These are phyloP conservation scores for Stramenopiles sp. DNA, from an alignment of 352 stramenopile species.

Conservation along the genomic window DNA sequence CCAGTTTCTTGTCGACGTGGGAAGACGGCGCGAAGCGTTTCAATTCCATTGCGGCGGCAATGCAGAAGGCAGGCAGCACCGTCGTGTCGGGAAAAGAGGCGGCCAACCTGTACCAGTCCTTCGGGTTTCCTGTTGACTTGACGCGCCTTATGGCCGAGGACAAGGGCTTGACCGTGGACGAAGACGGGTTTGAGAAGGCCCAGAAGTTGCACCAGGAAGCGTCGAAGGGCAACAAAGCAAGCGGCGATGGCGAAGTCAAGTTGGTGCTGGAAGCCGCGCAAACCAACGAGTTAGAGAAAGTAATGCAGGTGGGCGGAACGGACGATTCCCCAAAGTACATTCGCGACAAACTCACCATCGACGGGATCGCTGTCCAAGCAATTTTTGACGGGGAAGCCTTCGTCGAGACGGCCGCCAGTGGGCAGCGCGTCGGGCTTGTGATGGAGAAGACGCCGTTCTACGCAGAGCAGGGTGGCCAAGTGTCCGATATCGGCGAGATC, in stretches of 20 bases:
- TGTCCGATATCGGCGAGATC: slow-evolving; percentile 72
- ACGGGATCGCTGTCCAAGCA: slow-evolving; percentile 15
- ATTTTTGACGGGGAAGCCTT: not conserved
- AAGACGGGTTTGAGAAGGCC: slow-evolving; percentile 60
- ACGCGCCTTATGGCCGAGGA: slow-evolving; percentile 81
- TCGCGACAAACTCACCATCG: slow-evolving; percentile 37
- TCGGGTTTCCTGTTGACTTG: slow-evolving; percentile 95
- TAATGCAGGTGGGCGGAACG: slow-evolving; percentile 52
- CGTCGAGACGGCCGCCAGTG: not conserved
- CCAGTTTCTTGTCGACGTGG: slow-evolving; percentile 37
- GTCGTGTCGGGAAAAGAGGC: slow-evolving; percentile 76
- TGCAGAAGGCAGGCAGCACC: slow-evolving; percentile 35
- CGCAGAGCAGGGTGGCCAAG: slow-evolving; percentile 85
- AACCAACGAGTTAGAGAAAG: slow-evolving; percentile 54
- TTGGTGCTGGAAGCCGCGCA: slow-evolving; percentile 83
- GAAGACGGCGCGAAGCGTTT: slow-evolving; percentile 75
- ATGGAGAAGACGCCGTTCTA: slow-evolving; percentile 94
- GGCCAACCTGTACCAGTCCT: slow-evolving; percentile 96
- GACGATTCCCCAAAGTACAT: slow-evolving; percentile 84
- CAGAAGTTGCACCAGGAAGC: slow-evolving; percentile 56
- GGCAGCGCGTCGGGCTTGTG: slow-evolving; percentile 64
- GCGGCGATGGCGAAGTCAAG: slow-evolving; percentile 37
- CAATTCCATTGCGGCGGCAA: slow-evolving; percentile 55
- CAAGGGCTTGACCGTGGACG: slow-evolving; percentile 71
- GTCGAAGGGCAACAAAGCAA: slow-evolving; percentile 62